A percentile compares a stretch with the other conserved stretches of the same genome.
These are phyloP conservation scores for Cornus controversa DNA, from an alignment of 148 eudicot species.

Conservation along the genomic window DNA sequence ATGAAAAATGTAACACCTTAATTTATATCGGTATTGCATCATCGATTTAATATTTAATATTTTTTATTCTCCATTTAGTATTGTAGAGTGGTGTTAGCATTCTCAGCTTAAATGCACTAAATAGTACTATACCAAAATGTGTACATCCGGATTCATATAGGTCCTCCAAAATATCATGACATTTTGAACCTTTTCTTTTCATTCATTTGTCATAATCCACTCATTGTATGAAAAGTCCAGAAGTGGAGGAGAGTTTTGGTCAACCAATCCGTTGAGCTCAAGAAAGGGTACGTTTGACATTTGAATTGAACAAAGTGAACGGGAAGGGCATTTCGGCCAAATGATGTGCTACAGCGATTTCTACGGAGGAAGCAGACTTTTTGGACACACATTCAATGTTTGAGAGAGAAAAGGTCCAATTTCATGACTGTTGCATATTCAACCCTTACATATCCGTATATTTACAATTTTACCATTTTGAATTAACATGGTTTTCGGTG, in stretches of 20 bases:
- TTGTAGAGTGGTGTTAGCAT: too few species aligned
- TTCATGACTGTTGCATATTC: background rate
- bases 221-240: background rate
- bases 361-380: background rate
- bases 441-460: background rate
- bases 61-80: too few species aligned
- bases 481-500: background rate
- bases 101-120: too few species aligned
- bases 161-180: too few species aligned
- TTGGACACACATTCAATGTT: background rate
- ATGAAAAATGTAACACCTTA: too few species aligned
- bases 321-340: background rate
- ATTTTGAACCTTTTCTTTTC: too few species aligned
- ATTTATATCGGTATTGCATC: too few species aligned
- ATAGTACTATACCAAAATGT: too few species aligned
- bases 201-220: background rate
- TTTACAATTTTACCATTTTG: background rate
- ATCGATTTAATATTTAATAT: too few species aligned
- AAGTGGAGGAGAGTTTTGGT: background rate
- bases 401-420: background rate
- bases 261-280: background rate
- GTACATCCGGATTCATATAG: too few species aligned
- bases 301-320: background rate
- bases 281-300: constrained; percentile 8
- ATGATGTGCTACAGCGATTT: background rate